A percentile compares a stretch with the other conserved stretches of the same genome.
Conservation (phyloP, 1,284 basidiomycete genomes). For the Anthracocystis setariae region DNA sequence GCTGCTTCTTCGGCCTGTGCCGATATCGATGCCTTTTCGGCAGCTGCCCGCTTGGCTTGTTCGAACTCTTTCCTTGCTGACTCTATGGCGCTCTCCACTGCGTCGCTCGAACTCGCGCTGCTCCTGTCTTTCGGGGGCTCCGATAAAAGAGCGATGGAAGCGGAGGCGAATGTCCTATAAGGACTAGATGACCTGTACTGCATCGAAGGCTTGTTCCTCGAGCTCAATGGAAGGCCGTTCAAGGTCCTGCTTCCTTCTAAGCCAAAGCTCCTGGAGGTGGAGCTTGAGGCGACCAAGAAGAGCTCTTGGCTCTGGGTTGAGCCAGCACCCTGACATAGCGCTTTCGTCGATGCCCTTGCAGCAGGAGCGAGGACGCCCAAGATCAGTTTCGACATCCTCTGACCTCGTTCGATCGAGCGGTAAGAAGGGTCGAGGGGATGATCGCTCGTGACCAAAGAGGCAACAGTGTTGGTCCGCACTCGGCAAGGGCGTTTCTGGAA, state of each 20-base stretch:
- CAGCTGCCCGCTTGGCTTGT: background rate
- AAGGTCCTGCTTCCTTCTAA: background rate
- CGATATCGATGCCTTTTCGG: background rate
- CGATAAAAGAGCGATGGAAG: conserved; percentile 8
- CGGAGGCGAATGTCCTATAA: conserved; percentile 1
- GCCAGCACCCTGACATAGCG: background rate
- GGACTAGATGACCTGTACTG: background rate
- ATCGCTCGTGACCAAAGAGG: too few relatives aligned
- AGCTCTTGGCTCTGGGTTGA: background rate
- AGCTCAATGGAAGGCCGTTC: background rate
- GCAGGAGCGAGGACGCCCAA: background rate
- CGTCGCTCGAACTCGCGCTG: background rate
- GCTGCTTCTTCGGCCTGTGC: background rate
- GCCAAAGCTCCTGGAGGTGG: background rate
- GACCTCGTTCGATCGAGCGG: background rate
- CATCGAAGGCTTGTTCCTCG: background rate
- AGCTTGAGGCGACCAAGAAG: conserved; percentile 1
- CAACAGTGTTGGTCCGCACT: background rate
- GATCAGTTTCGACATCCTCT: background rate
- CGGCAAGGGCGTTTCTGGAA: conserved; percentile 1
- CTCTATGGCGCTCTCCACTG: background rate
- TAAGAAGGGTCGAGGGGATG: too few relatives aligned
- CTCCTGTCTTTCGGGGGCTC: conserved; percentile 8
- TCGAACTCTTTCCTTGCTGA: background rate
- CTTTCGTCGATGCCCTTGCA: background rate